Evolutionary conservation across 768 basidiomycete species (phyloP).

Genomic region (Chalciporus pseudorubinellus): DNA sequence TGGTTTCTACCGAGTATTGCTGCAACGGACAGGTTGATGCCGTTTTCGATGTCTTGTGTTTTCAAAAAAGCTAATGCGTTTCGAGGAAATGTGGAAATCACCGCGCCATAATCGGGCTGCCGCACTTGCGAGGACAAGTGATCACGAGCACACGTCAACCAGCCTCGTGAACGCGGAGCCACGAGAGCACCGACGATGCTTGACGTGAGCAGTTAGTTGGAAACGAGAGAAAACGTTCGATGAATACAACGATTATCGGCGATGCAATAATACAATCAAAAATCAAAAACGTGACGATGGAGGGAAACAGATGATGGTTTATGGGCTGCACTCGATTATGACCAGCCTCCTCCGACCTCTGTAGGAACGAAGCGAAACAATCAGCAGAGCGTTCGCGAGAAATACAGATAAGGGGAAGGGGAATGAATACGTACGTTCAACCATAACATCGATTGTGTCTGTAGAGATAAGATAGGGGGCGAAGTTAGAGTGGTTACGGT

Average conservation of each 20-base stretch:
- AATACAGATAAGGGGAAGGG: background rate
- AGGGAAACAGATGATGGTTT: background rate
- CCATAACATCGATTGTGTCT: conserved; percentile 97
- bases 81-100: no score
- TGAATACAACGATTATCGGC: background rate
- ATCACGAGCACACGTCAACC: no score
- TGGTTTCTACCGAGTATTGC: no score
- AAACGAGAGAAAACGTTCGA: background rate
- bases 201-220: no score
- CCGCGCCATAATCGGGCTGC: no score
- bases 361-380: background rate
- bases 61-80: no score
- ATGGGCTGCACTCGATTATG: conserved; percentile 6
- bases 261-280: background rate
- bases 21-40: no score
- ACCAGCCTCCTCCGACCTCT: conserved; percentile 20
- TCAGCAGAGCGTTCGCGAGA: background rate
- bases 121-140: no score
- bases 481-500: background rate
- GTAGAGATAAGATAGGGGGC: conserved; percentile 3
- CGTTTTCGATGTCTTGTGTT: no score
- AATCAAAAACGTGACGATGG: background rate
- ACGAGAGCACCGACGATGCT: no score
- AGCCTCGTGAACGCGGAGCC: no score
- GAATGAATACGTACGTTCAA: conserved; percentile 70